Conservation (phyloP, 768 basidiomycete species). For the Mycena rosella region DNA sequence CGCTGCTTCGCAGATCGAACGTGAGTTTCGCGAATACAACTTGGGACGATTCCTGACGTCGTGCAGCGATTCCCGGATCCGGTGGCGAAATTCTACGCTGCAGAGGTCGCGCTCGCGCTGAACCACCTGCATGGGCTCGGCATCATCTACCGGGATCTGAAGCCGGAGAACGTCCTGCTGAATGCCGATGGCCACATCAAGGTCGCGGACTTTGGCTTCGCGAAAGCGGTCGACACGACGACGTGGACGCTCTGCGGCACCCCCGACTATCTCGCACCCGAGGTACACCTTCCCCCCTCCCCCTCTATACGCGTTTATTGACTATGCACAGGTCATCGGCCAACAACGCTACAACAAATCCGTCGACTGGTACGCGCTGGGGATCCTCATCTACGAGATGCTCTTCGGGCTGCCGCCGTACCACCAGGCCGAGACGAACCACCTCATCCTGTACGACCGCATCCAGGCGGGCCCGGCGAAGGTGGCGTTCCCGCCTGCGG, state of each 20-base stretch:
- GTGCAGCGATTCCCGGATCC: slow-evolving; percentile 92
- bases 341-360: slow-evolving; percentile 94
- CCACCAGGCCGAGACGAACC: slow-evolving; percentile 88
- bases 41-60: slow-evolving; percentile 31
- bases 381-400: slow-evolving; percentile 98
- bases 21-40: slow-evolving; percentile 58
- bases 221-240: slow-evolving; percentile 86
- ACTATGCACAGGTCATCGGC: slow-evolving; percentile 69
- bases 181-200: slow-evolving; percentile 97
- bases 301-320: slow-evolving; percentile 1
- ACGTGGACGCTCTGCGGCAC: slow-evolving; percentile 98
- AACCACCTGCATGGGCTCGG: slow-evolving; percentile 88
- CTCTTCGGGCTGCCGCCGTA: slow-evolving; percentile 95
- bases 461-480: slow-evolving; percentile 76
- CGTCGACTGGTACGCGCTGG: slow-evolving; percentile 99
- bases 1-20: slow-evolving; percentile 89
- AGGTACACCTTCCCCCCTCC: slow-evolving; percentile 58
- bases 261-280: slow-evolving; percentile 97
- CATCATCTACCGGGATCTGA: slow-evolving; percentile 97
- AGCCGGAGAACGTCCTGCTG: slow-evolving; percentile 96
- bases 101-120: slow-evolving; percentile 93
- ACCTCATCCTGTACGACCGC: slow-evolving; percentile 91
- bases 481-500: slow-evolving; percentile 61
- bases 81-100: slow-evolving; percentile 97
- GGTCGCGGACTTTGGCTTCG: slow-evolving; percentile 97